Base-by-base conservation (phyloP, 495 filamentous ascomycete species). In the Polyplosphaeria fusca region DNA sequence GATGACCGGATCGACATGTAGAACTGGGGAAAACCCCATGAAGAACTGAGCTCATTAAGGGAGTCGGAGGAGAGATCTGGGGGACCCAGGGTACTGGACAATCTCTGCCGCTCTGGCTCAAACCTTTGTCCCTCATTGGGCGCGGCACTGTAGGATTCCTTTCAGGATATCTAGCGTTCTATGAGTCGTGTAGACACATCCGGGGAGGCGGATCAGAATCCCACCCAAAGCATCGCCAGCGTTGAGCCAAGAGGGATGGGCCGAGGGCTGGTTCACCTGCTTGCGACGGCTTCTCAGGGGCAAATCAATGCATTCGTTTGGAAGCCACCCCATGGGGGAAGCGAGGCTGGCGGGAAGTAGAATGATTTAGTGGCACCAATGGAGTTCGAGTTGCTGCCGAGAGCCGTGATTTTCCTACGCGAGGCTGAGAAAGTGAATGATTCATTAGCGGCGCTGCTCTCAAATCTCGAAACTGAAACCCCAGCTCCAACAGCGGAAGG, bases 281-380 rank as follows among this genome's bases (percentile, higher is more conserved):
- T 4, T 49, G 30, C 30, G 11, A 13, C 20, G 16, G 27, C 27
- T 25, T 25, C 16, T 49, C 7, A 23, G 47, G 28, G 23, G 26
- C 27, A 9, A 25, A 47, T 47, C 44, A 47, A 47, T 47, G 44
- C 44, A 25, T 27, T 20, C 23, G 22, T 25, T 30, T 13, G 24
- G 44, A 12, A 16, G 19, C 44, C 7, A 47, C 44, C 44, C 44
- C 44, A 47, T 47, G 44, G 44, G 44, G 44, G 3, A 45, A 14
- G n/a, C 38, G 38, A 19, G 38, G 40, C 2, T 9, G 3, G 19
- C 40, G 44, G 18, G 14, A 47, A 25, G 42, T 25, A 26, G 28
- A 25, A 25, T 25, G 30, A 35, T 26, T n/a, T 47, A 47, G 44
- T 30, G 26, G 26, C 18, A 18, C 26, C 20, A 7, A 3, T 47